phyloP scores from a whole-genome alignment of 176 grass and related monocot species.

The Rhynchospora tenuis region DNA sequence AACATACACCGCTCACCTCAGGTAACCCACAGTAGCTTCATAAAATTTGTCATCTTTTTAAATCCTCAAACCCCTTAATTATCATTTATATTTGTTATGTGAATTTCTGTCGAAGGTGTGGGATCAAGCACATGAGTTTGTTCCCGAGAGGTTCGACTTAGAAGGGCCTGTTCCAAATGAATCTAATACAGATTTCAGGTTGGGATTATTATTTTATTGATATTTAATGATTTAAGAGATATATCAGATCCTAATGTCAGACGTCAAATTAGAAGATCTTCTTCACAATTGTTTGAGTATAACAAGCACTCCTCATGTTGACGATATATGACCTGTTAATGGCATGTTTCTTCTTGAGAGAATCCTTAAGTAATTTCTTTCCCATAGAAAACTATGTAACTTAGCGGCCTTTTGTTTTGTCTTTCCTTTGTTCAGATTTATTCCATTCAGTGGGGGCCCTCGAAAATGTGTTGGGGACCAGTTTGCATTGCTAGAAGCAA shows the following conservation, averaged over 20 bases:
- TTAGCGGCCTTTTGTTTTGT: neutral
- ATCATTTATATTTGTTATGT: neutral
- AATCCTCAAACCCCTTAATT: neutral
- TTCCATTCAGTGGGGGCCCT: slow-evolving; percentile 95
- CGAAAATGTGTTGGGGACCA: slow-evolving; percentile 99
- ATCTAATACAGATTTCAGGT: slow-evolving; percentile 93
- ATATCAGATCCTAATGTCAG: neutral
- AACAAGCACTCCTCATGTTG: neutral
- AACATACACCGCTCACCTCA: slow-evolving; percentile 90
- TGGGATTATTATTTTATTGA: slow-evolving; percentile 1
- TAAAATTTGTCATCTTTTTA: slow-evolving; percentile 20
- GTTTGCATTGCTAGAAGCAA: slow-evolving; percentile 92
- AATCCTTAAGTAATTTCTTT: neutral
- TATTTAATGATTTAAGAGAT: neutral
- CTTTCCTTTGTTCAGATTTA: slow-evolving; percentile 46
- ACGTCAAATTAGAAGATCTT: neutral
- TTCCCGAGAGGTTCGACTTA: slow-evolving; percentile 84
- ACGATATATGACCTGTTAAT: neutral
- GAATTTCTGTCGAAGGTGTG: too few species aligned
- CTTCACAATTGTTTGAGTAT: neutral
- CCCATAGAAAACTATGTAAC: neutral
- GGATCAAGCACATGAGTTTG: slow-evolving; percentile 84
- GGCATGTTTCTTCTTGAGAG: neutral
- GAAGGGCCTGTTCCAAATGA: slow-evolving; percentile 91
- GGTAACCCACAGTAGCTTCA: slow-evolving; percentile 31